A percentile compares a stretch with the other conserved stretches of the same genome.
Conservation (phyloP, 2,329 filamentous ascomycete species). For the Phaeosphaeria sp. region DNA sequence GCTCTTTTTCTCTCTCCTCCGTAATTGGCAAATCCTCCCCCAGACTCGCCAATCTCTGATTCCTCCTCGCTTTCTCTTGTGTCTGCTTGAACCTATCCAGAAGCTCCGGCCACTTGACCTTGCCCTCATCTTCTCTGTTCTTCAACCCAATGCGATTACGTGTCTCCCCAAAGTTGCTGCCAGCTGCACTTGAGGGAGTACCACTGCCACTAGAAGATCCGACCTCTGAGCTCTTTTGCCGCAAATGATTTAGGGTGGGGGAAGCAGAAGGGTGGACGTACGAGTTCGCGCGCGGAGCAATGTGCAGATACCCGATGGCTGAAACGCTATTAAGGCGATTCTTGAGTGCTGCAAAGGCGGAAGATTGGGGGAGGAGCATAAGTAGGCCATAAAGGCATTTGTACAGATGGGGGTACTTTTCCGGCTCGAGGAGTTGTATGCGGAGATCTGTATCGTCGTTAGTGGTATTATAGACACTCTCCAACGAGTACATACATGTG, state of each 20-base stretch:
- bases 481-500: conserved; percentile 70
- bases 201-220: conserved; percentile 38
- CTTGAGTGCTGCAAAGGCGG: conserved; percentile 93
- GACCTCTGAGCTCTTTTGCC: conserved; percentile 51
- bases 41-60: conserved; percentile 62
- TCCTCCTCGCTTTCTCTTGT: conserved; percentile 81
- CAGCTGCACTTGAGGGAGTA: conserved; percentile 41
- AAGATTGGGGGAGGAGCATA: conserved; percentile 98
- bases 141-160: conserved; percentile 59
- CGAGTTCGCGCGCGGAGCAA: conserved; percentile 75
- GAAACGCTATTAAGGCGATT: conserved; percentile 97
- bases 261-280: conserved; percentile 60
- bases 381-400: conserved; percentile 96
- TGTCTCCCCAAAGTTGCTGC: conserved; percentile 6
- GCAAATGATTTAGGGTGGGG: conserved; percentile 48
- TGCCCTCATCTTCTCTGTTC: conserved; percentile 82
- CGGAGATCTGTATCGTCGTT: conserved; percentile 72
- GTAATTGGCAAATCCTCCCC: conserved; percentile 38
- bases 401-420: conserved; percentile 93
- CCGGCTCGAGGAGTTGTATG: conserved; percentile 91
- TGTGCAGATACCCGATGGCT: conserved; percentile 93
- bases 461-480: not conserved
- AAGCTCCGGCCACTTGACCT: conserved; percentile 89
- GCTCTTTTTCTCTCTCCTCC: conserved; percentile 39
- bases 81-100: conserved; percentile 93